Base-by-base conservation (phyloP, 75 land plant genomes). In the Adiantum capillusveneris region DNA sequence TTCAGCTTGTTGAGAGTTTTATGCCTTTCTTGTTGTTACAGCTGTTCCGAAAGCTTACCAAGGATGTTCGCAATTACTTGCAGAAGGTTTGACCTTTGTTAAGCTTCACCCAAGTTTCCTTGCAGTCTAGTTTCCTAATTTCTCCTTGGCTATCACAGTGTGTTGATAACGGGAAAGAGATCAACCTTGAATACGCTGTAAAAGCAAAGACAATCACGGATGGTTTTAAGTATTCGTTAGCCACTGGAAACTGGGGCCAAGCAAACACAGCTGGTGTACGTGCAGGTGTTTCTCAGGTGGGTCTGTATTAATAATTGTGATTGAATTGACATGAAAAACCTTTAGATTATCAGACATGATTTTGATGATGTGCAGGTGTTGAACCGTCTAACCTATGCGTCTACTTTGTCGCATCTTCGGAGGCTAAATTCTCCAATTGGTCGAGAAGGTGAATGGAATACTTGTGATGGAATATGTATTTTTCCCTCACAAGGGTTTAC, bases 221-320 rank as follows among this genome's bases (percentile, higher is more conserved):
- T 82, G 99, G 99, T 29, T 83, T 95, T 27, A 95, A 95, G 57
- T 95, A 90, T 36, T 95, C 99, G 0, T 87, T 95, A 63, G 97
- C 99, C 48, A 95, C 99, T 70, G 99, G 99, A 29, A 95, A 95
- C 60, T 95, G 99, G 99, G 99, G 99, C 19, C 99, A 90, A 73
- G 99, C 99, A 34, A 95, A 95, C 66, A 84, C 96, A 28, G 99
- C 97, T 56, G 97, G 97, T 28, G 84, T 85, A 56, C 84, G 99
- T 63, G 97, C 99, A 27, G 99, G 99, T 56, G 99, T 95, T 31
- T 94, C 98, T 60, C 98, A 91, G 92, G 97, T 90, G 25, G 7
- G 28, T 41, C n/a, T n/a, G 9, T 34, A 34, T 5, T 34, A 9
- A 5, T 34, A 31, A 14, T 18, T n/a, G 18, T 18, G 9, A 53